phyloP scores from a whole-genome alignment of 2,329 filamentous ascomycete genomes.

The Neodidymelliopsis sp. region DNA sequence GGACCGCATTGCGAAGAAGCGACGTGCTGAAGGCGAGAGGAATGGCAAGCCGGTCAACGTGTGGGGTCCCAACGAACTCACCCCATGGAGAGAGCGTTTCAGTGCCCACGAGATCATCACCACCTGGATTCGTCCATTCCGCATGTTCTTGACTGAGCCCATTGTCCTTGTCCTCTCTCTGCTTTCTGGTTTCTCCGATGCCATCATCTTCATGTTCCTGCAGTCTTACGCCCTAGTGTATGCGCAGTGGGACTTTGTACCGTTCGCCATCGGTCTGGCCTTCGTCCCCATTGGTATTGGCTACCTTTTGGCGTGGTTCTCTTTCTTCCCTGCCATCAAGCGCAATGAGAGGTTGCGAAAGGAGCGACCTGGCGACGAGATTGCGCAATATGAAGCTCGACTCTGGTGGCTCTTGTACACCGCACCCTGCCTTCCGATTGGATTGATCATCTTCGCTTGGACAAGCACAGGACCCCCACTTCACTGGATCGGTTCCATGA shows the following conservation, averaged over 20 bases:
- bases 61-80: slow-evolving; percentile 77
- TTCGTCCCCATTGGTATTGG: slow-evolving; percentile 68
- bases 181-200: slow-evolving; percentile 77
- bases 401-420: slow-evolving; percentile 71
- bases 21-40: slow-evolving; percentile 69
- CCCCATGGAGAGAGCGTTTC: slow-evolving; percentile 46
- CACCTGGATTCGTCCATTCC: slow-evolving; percentile 68
- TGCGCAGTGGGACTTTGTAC: slow-evolving; percentile 69
- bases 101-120: slow-evolving; percentile 52
- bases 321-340: slow-evolving; percentile 63
- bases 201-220: slow-evolving; percentile 81
- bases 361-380: slow-evolving; percentile 39
- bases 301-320: slow-evolving; percentile 69
- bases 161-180: slow-evolving; percentile 76
- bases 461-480: slow-evolving; percentile 69
- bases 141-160: slow-evolving; percentile 78
- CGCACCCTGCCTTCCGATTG: slow-evolving; percentile 69
- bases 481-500: slow-evolving; percentile 74
- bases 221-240: slow-evolving; percentile 75
- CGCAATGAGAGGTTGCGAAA: slow-evolving; percentile 46
- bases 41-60: slow-evolving; percentile 66
- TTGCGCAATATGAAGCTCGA: slow-evolving; percentile 58
- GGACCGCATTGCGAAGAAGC: slow-evolving; percentile 78
- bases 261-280: slow-evolving; percentile 65
- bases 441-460: slow-evolving; percentile 76